These are phyloP conservation scores for Euphorbia celastroides DNA, from an alignment of 441 rosid species.

Conservation along the genomic window DNA sequence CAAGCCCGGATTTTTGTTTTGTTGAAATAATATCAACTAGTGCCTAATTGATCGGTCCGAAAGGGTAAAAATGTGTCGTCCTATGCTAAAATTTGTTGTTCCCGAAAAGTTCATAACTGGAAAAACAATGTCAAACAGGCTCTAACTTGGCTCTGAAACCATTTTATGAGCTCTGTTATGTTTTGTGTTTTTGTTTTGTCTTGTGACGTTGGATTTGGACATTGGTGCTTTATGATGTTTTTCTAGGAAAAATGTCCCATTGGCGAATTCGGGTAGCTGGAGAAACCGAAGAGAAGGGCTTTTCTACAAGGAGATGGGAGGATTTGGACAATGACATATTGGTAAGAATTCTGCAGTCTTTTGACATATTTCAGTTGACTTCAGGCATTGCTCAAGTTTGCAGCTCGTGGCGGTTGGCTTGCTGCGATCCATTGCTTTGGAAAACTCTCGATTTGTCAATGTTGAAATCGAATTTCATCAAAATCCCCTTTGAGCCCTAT, in stretches of 20 bases:
- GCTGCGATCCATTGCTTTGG: constrained; percentile 80
- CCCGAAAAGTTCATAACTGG: too few species aligned
- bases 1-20: too few species aligned
- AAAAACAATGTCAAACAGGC: too few species aligned
- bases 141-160: not conserved
- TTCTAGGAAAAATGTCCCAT: constrained; percentile 23
- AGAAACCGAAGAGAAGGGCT: constrained; percentile 45
- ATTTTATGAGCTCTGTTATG: not conserved
- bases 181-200: too few species aligned
- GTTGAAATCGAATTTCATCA: constrained; percentile 64
- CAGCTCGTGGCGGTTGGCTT: constrained; percentile 68
- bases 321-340: constrained; percentile 63
- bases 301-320: constrained; percentile 60
- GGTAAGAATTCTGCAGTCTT: constrained; percentile 58
- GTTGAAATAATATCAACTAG: too few species aligned
- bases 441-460: constrained; percentile 68
- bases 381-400: constrained; percentile 73
- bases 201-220: too few species aligned
- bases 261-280: constrained; percentile 13
- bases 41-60: too few species aligned
- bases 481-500: constrained; percentile 61
- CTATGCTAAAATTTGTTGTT: too few species aligned
- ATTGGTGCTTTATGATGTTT: constrained; percentile 8
- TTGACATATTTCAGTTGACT: constrained; percentile 47
- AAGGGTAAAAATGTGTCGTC: too few species aligned